phyloP scores from a whole-genome alignment of 352 stramenopile species.

The Phytophthora idaei region DNA sequence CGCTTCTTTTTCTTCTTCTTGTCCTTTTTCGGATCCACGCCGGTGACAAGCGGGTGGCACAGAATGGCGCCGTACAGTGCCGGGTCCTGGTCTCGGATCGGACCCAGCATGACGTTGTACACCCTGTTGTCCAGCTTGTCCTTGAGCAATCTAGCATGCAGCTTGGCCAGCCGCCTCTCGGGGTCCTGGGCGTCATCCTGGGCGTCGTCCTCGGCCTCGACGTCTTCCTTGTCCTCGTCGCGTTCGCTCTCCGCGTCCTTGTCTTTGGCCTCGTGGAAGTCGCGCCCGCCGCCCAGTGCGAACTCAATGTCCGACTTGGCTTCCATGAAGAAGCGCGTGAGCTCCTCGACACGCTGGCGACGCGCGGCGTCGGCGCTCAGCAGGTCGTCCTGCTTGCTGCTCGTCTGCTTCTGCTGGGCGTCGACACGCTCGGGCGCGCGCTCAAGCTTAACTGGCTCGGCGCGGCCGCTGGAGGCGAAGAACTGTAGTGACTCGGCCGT shows the following conservation, averaged over 20 bases:
- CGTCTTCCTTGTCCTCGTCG: conserved; percentile 66
- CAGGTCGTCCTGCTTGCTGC: conserved; percentile 64
- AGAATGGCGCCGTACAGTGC: conserved; percentile 85
- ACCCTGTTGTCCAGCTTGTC: conserved; percentile 81
- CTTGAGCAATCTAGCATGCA: conserved; percentile 61
- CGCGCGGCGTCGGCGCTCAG: conserved; percentile 78
- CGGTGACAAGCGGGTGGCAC: conserved; percentile 83
- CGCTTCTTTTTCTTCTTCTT: conserved; percentile 88
- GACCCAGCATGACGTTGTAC: conserved; percentile 74
- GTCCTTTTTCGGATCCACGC: conserved; percentile 77
- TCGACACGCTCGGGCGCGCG: conserved; percentile 55
- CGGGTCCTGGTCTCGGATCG: conserved; percentile 82
- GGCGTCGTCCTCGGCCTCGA: conserved; percentile 62
- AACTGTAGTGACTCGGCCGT: conserved; percentile 77
- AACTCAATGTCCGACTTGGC: conserved; percentile 91
- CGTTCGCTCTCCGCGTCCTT: conserved; percentile 66
- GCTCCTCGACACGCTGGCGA: conserved; percentile 83
- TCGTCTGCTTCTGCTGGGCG: conserved; percentile 36
- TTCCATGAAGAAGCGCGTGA: conserved; percentile 91
- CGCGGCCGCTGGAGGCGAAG: conserved; percentile 59
- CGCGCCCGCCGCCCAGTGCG: conserved; percentile 68
- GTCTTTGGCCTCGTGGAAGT: conserved; percentile 74
- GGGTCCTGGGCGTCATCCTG: conserved; percentile 57
- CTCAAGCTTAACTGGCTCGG: conserved; percentile 78
- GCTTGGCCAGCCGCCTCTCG: conserved; percentile 43